Conservation (phyloP, 257 asterid genomes). For the Nicotiana paniculata region DNA sequence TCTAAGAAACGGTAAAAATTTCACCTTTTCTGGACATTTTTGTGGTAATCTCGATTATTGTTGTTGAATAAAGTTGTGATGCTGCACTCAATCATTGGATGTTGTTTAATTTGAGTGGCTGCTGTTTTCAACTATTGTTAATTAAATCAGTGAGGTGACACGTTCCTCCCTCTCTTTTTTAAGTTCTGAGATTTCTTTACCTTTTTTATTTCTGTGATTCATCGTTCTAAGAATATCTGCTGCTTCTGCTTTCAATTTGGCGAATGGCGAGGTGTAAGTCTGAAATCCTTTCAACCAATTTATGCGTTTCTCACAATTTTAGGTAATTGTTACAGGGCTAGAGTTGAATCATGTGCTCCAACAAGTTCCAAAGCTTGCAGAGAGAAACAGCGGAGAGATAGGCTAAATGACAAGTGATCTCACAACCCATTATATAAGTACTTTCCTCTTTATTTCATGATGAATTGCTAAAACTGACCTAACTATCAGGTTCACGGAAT, state of each 20-base stretch:
- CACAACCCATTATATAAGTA: conserved; percentile 5
- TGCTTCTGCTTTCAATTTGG: neutral
- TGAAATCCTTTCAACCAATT: neutral
- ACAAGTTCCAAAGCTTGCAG: conserved; percentile 91
- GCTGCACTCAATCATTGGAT: neutral
- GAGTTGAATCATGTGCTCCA: conserved; percentile 56
- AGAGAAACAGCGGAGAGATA: conserved; percentile 86
- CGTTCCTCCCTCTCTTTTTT: neutral
- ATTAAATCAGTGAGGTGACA: neutral
- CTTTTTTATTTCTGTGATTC: neutral
- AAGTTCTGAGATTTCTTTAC: neutral
- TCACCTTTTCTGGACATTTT: neutral
- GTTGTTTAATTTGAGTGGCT: neutral
- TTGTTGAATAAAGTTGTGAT: neutral
- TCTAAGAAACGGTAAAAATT: conserved; percentile 60
- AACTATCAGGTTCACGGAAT: conserved; percentile 59
- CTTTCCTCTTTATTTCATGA: neutral
- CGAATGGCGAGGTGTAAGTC: neutral
- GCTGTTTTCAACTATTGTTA: neutral
- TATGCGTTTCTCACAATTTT: conserved; percentile 1
- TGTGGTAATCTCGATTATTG: neutral
- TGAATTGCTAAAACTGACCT: conserved; percentile 11
- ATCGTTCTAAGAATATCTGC: neutral
- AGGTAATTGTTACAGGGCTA: conserved; percentile 31
- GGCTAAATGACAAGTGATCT: conserved; percentile 76